These are phyloP conservation scores for Phytophthora pluvialis DNA, from an alignment of 352 stramenopile genomes.

Conservation along the genomic window DNA sequence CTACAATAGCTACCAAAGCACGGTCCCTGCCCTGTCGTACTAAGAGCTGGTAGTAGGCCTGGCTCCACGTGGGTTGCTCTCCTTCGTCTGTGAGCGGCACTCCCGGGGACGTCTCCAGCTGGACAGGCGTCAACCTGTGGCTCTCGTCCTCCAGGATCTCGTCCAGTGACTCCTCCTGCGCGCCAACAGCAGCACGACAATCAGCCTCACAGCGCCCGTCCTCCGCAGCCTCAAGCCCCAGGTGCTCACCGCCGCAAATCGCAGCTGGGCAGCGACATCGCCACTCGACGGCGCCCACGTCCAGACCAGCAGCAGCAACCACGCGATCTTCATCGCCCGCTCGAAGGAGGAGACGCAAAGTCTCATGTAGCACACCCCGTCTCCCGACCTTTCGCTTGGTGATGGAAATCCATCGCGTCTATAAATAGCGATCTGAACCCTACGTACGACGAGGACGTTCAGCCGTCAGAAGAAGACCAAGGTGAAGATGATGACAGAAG, in stretches of 20 bases:
- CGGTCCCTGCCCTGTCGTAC: conserved; percentile 10
- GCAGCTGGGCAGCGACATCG: conserved; percentile 11
- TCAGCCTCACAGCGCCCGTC: conserved; percentile 1
- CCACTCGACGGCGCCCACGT: conserved; percentile 3
- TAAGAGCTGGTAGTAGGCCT: conserved; percentile 20
- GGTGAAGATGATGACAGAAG: conserved; percentile 2
- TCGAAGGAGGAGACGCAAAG: not conserved
- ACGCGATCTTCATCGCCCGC: conserved; percentile 30
- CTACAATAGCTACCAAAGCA: not conserved
- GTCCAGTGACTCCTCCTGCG: conserved; percentile 30
- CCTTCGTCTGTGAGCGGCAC: not conserved
- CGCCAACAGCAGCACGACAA: not conserved
- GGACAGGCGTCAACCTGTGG: conserved; percentile 12
- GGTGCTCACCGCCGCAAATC: conserved; percentile 26
- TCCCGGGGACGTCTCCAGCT: conserved; percentile 15
- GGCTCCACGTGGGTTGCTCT: conserved; percentile 13
- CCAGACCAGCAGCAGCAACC: conserved; percentile 19
- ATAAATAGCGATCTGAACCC: conserved; percentile 21
- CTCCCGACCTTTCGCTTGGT: conserved; percentile 5
- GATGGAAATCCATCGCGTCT: conserved; percentile 1
- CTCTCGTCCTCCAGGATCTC: conserved; percentile 27
- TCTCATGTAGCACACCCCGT: conserved; percentile 13
- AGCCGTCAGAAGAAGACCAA: not conserved
- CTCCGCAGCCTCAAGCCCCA: not conserved
- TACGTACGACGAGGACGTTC: too few relatives aligned